Percentiles rank a stretch among this genome's conserved stretches.
Conservation (phyloP, 176 grass and related monocot genomes). For the Hsuehochloa calcarea region DNA sequence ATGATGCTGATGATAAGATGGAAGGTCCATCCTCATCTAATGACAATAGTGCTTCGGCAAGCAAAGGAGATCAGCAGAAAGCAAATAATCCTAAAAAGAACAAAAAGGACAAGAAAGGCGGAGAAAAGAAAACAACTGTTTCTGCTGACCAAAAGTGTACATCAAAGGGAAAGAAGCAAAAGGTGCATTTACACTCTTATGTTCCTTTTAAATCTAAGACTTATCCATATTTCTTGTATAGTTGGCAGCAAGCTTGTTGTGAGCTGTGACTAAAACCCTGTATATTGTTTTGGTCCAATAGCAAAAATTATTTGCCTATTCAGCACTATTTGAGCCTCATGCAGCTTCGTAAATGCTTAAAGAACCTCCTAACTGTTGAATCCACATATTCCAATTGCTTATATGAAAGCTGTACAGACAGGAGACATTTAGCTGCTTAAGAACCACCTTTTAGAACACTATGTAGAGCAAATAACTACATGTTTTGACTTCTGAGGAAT, state of each 20-base stretch:
- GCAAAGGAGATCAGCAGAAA: conserved; percentile 43
- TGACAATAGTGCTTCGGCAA: conserved; percentile 33
- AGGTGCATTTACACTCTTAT: conserved; percentile 38
- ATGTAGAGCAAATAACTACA: not conserved
- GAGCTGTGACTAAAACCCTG: conserved; percentile 1
- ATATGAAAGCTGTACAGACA: not conserved
- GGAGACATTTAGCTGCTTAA: not conserved
- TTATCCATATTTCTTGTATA: conserved; percentile 2
- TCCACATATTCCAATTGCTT: not conserved
- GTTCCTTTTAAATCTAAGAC: not conserved
- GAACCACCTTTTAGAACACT: not conserved
- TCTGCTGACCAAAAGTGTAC: conserved; percentile 46
- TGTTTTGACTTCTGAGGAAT: conserved; percentile 19
- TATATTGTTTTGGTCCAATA: not conserved
- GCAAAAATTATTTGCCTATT: not conserved
- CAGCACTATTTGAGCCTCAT: not conserved
- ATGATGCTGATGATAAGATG: conserved; percentile 33
- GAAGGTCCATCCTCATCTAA: conserved; percentile 47
- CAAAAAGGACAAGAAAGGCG: conserved; percentile 56
- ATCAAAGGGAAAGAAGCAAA: conserved; percentile 82
- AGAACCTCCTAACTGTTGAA: not conserved
- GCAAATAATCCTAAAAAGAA: conserved; percentile 56
- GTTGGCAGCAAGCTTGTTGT: not conserved
- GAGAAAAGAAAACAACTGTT: conserved; percentile 50
- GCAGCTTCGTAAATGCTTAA: not conserved